Conservation (phyloP, 2,329 filamentous ascomycete species). For the Ceratocystis destructans region DNA sequence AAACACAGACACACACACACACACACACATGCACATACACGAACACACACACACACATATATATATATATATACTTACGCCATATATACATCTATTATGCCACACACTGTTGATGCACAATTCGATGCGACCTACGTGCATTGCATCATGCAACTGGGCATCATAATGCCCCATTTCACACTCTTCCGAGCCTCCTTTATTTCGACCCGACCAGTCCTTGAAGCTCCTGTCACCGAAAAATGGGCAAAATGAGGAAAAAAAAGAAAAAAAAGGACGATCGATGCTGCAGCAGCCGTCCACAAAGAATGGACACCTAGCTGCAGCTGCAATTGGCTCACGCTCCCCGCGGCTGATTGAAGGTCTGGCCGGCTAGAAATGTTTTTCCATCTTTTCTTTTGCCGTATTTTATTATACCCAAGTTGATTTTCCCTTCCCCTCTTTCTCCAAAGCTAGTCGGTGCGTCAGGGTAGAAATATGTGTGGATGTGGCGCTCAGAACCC, state of each 20-base stretch:
- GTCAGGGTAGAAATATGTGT: background rate
- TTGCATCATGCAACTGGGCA: constrained; percentile 1
- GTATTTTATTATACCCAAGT: background rate
- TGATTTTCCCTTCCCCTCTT: background rate
- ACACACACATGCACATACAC: background rate
- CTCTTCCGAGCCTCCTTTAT: constrained; percentile 8
- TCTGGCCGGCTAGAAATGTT: background rate
- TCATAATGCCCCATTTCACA: background rate
- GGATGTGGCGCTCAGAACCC: background rate
- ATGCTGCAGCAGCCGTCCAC: constrained; percentile 1
- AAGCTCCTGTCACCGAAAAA: constrained; percentile 8
- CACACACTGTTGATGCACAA: background rate
- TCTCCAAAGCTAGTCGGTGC: background rate
- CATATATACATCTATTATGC: background rate
- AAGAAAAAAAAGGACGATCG: background rate
- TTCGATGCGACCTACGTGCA: background rate
- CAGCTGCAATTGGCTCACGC: background rate
- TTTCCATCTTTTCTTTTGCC: background rate
- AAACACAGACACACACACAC: background rate
- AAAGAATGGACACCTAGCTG: constrained; percentile 7
- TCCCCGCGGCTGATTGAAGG: background rate
- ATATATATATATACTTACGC: background rate
- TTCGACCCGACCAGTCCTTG: constrained; percentile 14
- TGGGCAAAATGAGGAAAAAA: no score
- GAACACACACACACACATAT: background rate